Conservation (phyloP, 2,329 filamentous ascomycete genomes). For the Byssothecium circinans region DNA sequence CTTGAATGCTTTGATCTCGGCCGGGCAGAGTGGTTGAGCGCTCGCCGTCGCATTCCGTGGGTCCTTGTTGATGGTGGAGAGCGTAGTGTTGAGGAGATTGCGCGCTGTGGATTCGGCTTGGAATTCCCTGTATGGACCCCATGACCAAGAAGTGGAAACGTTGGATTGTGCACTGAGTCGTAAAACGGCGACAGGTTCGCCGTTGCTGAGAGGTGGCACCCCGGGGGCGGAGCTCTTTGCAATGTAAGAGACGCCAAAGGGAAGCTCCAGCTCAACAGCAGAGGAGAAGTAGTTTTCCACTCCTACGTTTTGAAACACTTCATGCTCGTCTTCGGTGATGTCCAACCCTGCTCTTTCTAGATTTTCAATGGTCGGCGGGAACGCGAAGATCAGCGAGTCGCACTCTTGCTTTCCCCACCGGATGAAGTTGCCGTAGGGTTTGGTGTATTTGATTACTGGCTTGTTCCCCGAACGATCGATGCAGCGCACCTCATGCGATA, state of each 20-base stretch:
- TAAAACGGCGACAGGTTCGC: conserved; percentile 40
- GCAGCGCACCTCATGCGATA: conserved; percentile 37
- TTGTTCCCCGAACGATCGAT: conserved; percentile 39
- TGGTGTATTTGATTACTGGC: conserved; percentile 38
- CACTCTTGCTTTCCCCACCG: conserved; percentile 39
- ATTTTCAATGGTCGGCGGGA: conserved; percentile 39
- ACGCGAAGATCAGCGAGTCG: conserved; percentile 39
- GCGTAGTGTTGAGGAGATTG: conserved; percentile 31
- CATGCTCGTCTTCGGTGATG: conserved; percentile 35
- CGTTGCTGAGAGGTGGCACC: conserved; percentile 36
- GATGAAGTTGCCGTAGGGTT: conserved; percentile 31
- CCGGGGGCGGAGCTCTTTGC: conserved; percentile 23
- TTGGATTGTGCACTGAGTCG: conserved; percentile 32
- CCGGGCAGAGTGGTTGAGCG: conserved; percentile 19
- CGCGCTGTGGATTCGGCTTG: conserved; percentile 30
- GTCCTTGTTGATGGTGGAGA: conserved; percentile 41
- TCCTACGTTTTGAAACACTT: conserved; percentile 35
- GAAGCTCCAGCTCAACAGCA: conserved; percentile 36
- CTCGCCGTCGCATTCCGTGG: conserved; percentile 33
- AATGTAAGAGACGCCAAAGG: conserved; percentile 42
- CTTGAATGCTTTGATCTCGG: conserved; percentile 37
- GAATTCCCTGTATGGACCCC: conserved; percentile 38
- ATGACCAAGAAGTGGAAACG: conserved; percentile 41
- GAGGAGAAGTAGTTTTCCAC: conserved; percentile 43
- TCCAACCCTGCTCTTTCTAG: conserved; percentile 38